Base-by-base conservation (phyloP, 2,329 filamentous ascomycete species). In the Penicillium palitans region DNA sequence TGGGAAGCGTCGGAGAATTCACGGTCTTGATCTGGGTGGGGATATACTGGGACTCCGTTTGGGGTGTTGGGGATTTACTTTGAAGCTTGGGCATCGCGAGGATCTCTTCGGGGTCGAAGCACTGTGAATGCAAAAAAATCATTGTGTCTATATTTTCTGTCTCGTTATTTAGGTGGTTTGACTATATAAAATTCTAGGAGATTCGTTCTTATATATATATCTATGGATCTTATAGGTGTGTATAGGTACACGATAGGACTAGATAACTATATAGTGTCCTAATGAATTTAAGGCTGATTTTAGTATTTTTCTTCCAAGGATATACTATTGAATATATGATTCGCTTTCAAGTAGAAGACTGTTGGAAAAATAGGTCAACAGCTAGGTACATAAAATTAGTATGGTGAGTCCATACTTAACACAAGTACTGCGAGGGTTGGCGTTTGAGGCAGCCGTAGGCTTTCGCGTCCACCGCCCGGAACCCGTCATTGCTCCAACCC, bases 41-140 rank as follows among this genome's bases (percentile, higher is more conserved):
- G 70, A 73, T 72, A 67, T 66, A 74, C 72, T 70, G 63, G 72
- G 71, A 71, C 68, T 71, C 65, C 71, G 68, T 71, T 69, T 71
- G 70, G 68, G 72, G 72, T 74, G 72, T 74, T 74, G 71, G 72
- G 72, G 70, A 67, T 70, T 72, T 72, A 67, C 69, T 72, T 74
- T 74, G 71, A 64, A 66, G 68, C 68, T 70, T 69, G 66, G 62
- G 64, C 64, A 66, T 66, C 48, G 51, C 45, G 58, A 63, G 57
- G 55, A 66, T 64, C 66, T 67, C 58, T 54, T 60, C 58, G 63
- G 63, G 62, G 62, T 62, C 63, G 59, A 67, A 65, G 66, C 65
- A 68, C 65, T 67, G 69, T 71, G 70, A 67, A 68, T 70, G 68
- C 67, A 63, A 65, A 61, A 65, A 66, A 68, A 65, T 68, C 6